phyloP scores from a whole-genome alignment of 306 rosid genomes.

The Psophocarpus tetragonolobus region DNA sequence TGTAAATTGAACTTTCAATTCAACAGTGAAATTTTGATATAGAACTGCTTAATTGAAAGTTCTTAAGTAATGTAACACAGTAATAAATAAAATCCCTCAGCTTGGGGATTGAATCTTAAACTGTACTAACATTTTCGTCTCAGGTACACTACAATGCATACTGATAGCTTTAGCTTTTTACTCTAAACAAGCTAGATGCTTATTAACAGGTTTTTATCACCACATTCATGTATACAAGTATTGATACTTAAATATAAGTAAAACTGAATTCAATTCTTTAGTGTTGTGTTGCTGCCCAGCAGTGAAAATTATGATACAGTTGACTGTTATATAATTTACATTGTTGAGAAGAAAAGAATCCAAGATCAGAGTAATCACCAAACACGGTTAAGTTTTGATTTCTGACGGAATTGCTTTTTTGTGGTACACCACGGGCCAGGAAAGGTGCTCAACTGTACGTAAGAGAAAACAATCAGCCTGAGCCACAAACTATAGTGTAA shows the following conservation, averaged over 20 bases:
- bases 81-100: background rate
- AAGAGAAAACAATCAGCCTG: conserved; percentile 1
- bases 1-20: too few species aligned
- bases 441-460: conserved; percentile 71
- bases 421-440: conserved; percentile 70
- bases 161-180: background rate
- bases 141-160: background rate
- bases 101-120: background rate
- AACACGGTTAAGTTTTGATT: conserved; percentile 48
- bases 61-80: too few species aligned
- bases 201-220: background rate
- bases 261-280: background rate
- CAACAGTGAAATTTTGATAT: too few species aligned
- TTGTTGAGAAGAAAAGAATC: background rate
- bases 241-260: background rate
- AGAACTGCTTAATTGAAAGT: too few species aligned
- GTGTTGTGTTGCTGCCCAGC: background rate
- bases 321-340: background rate
- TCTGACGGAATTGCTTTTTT: conserved; percentile 65
- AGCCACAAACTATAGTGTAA: background rate
- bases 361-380: conserved; percentile 43
- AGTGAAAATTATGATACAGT: background rate
- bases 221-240: background rate
- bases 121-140: background rate
- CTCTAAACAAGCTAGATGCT: background rate